Conservation (phyloP, 1,284 basidiomycete genomes). For the Fomitiporia mediterranea region DNA sequence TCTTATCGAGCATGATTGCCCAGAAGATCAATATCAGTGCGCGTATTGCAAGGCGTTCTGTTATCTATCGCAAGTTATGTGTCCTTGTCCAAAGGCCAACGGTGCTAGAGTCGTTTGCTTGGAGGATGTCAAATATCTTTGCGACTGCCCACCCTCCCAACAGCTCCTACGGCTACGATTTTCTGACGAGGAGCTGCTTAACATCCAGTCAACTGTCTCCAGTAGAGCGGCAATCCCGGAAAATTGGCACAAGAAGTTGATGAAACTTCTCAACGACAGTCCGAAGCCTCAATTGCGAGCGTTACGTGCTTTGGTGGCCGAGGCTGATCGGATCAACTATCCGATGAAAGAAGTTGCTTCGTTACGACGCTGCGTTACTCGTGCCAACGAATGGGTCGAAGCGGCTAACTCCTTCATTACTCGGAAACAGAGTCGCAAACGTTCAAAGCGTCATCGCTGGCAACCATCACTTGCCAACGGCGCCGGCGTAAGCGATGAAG, state of each 20-base stretch:
- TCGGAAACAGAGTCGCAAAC: conserved; percentile 68
- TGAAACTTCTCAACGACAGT: conserved; percentile 61
- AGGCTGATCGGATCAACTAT: conserved; percentile 83
- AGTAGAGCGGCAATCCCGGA: conserved; percentile 72
- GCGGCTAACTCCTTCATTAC: conserved; percentile 66
- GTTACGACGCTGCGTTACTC: conserved; percentile 73
- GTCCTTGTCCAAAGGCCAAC: conserved; percentile 53
- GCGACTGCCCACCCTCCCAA: conserved; percentile 58
- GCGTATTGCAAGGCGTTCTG: conserved; percentile 90
- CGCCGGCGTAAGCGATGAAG: conserved; percentile 44
- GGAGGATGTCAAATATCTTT: conserved; percentile 78
- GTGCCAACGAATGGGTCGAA: conserved; percentile 83
- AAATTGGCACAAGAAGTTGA: conserved; percentile 72
- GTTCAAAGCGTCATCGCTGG: conserved; percentile 58
- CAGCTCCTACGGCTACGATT: conserved; percentile 76
- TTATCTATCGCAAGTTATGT: conserved; percentile 91
- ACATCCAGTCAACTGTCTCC: conserved; percentile 59
- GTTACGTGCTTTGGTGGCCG: conserved; percentile 73
- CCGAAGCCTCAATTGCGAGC: conserved; percentile 70
- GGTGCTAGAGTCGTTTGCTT: conserved; percentile 72
- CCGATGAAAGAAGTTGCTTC: conserved; percentile 67
- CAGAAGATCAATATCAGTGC: conserved; percentile 96
- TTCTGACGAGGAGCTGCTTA: conserved; percentile 73
- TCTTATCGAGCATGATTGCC: conserved; percentile 74
- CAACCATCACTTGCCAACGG: conserved; percentile 36